phyloP scores from a whole-genome alignment of 169 alveolate species.

The Eimeria maxima region DNA sequence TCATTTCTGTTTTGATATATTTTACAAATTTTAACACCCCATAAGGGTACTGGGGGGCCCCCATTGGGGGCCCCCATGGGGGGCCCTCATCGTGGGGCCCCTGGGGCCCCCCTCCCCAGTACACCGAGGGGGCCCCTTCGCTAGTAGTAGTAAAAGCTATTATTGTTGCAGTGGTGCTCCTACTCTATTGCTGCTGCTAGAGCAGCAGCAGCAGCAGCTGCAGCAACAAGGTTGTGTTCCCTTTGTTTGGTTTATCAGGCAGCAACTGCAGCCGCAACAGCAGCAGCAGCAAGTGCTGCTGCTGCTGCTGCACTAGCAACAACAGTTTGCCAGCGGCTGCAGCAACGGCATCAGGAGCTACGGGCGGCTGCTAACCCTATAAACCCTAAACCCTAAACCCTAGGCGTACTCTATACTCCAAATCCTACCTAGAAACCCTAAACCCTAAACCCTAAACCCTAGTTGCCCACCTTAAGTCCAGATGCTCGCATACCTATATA shows the following conservation, averaged over 20 bases:
- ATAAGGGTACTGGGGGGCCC: not conserved
- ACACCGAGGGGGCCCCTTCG: not conserved
- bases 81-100: conserved; percentile 1
- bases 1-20: too few species aligned
- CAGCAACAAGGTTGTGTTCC: not conserved
- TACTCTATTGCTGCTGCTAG: not conserved
- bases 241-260: not conserved
- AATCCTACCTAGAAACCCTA: not conserved
- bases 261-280: not conserved
- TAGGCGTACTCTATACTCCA: not conserved
- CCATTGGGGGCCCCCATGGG: not conserved
- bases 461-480: not conserved
- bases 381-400: conserved; percentile 51
- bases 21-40: not conserved
- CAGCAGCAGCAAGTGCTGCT: not conserved
- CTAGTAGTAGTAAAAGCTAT: not conserved
- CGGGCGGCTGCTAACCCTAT: not conserved
- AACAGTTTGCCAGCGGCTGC: not conserved
- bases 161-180: not conserved
- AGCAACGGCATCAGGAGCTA: not conserved
- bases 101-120: not conserved
- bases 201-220: not conserved
- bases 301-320: not conserved
- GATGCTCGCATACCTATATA: not conserved
- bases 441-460: conserved; percentile 50